Conservation (phyloP, 768 basidiomycete species). For the Lactarius quietus region DNA sequence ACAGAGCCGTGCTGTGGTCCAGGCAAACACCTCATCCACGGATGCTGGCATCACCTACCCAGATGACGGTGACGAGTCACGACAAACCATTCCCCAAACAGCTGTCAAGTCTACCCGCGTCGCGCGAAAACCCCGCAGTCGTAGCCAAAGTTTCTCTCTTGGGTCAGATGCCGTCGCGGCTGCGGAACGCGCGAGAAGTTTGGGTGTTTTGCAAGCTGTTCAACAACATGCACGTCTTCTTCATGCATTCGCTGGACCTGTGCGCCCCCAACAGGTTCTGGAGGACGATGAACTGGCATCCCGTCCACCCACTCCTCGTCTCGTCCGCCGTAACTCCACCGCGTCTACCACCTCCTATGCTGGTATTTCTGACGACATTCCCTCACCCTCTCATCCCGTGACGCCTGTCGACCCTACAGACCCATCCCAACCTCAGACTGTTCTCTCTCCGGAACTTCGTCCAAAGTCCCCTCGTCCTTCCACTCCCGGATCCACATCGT, state of each 20-base stretch:
- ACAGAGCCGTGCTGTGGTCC: conserved; percentile 66
- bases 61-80: conserved; percentile 58
- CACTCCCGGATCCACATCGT: background rate
- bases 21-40: conserved; percentile 59
- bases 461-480: background rate
- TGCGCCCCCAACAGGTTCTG: conserved; percentile 11
- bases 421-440: conserved; percentile 32
- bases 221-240: conserved; percentile 59
- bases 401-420: conserved; percentile 21
- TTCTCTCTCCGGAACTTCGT: conserved; percentile 20
- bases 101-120: conserved; percentile 27
- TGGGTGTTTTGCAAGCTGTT: conserved; percentile 61
- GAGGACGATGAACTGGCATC: conserved; percentile 23
- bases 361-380: conserved; percentile 25
- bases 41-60: conserved; percentile 45
- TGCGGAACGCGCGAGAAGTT: conserved; percentile 35
- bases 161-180: conserved; percentile 41
- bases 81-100: conserved; percentile 29
- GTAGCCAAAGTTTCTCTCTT: conserved; percentile 61
- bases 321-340: conserved; percentile 47
- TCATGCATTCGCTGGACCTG: conserved; percentile 47
- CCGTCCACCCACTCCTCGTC: conserved; percentile 32
- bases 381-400: conserved; percentile 16
- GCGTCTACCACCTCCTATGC: conserved; percentile 23
- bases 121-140: conserved; percentile 40